phyloP scores from a whole-genome alignment of 129 eudicot species.

The Lactuca saligna region DNA sequence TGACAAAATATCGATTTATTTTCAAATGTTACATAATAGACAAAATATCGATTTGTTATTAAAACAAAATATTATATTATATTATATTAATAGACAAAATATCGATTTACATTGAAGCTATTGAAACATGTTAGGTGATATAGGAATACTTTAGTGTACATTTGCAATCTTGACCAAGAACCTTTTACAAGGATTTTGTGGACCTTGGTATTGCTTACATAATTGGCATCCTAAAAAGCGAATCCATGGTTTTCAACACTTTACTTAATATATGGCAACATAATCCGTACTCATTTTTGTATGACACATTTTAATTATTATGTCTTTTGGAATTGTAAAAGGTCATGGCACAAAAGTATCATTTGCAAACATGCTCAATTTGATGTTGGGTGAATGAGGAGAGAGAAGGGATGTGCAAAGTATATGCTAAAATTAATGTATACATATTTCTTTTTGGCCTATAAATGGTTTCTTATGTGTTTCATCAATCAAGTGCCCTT shows the following conservation, averaged over 20 bases:
- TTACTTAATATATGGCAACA: background rate
- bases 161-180: background rate
- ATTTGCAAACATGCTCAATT: background rate
- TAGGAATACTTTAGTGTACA: background rate
- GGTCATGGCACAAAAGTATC: background rate
- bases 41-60: too few species aligned
- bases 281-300: background rate
- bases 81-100: too few species aligned
- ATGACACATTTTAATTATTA: background rate
- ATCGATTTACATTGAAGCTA: too few species aligned
- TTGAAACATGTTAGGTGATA: too few species aligned
- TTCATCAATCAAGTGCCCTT: background rate
- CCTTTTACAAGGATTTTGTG: background rate
- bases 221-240: background rate
- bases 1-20: too few species aligned
- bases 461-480: background rate
- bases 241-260: background rate
- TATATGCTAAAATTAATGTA: background rate
- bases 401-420: background rate
- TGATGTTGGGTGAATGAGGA: background rate
- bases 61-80: too few species aligned
- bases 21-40: too few species aligned
- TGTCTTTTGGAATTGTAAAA: background rate
- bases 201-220: background rate
- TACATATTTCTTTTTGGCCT: background rate